phyloP scores from a whole-genome alignment of 176 grass and related monocot species.

The Coix lacrymajobi region DNA sequence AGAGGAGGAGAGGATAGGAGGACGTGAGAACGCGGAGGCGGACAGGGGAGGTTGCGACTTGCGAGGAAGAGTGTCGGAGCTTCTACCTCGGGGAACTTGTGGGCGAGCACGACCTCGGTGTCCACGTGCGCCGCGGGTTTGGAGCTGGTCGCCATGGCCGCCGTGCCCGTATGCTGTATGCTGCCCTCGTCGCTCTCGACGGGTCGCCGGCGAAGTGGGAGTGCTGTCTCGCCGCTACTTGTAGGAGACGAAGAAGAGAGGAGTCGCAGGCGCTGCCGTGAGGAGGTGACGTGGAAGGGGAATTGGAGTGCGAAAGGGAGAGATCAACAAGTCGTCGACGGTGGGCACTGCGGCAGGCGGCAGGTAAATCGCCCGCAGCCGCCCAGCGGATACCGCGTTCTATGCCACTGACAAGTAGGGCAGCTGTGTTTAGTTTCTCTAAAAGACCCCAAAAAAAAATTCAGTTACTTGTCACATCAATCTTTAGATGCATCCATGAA shows the following conservation, averaged over 20 bases:
- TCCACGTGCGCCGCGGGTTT: slow-evolving; percentile 31
- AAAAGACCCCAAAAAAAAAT: too few species aligned
- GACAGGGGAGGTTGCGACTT: not conserved
- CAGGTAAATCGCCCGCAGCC: not conserved
- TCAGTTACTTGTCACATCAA: too few species aligned
- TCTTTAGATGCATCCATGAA: too few species aligned
- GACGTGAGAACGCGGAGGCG: not conserved
- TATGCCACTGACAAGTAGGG: not conserved
- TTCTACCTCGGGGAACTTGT: slow-evolving; percentile 72
- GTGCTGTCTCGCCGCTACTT: not conserved
- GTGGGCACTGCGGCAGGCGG: not conserved
- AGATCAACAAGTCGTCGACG: not conserved
- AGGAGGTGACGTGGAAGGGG: not conserved
- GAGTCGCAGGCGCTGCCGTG: not conserved
- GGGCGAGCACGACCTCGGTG: slow-evolving; percentile 53
- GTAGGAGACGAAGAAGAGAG: not conserved
- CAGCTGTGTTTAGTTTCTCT: too few species aligned
- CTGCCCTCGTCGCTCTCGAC: not conserved
- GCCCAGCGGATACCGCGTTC: not conserved
- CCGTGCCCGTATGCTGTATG: not conserved
- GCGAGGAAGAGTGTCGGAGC: not conserved
- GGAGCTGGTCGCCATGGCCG: slow-evolving; percentile 37
- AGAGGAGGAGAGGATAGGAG: not conserved
- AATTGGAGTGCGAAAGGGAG: not conserved
- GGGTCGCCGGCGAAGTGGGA: not conserved